phyloP scores from a whole-genome alignment of 1,284 basidiomycete genomes.

The Sporisorium exsertum region DNA sequence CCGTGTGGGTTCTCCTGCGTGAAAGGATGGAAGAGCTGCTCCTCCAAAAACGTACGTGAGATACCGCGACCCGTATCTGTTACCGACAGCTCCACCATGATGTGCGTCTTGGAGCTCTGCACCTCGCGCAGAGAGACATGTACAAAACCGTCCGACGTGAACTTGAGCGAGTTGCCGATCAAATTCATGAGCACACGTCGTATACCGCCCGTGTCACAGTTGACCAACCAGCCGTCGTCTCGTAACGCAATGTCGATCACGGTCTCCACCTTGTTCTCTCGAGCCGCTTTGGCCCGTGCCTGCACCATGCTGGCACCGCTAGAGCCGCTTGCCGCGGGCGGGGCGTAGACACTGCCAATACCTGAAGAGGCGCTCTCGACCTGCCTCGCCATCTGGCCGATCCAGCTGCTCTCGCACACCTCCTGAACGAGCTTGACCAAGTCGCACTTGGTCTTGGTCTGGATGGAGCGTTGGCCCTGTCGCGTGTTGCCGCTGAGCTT shows the following conservation, averaged over 20 bases:
- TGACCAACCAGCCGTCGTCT: conserved; percentile 82
- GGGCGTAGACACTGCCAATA: conserved; percentile 92
- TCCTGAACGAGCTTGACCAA: conserved; percentile 91
- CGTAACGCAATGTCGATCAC: conserved; percentile 86
- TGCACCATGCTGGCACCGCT: conserved; percentile 22
- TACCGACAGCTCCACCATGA: conserved; percentile 86
- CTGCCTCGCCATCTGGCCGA: conserved; percentile 85
- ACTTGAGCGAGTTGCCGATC: conserved; percentile 91
- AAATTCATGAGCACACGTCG: conserved; percentile 93
- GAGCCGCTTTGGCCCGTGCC: conserved; percentile 36
- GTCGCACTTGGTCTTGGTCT: conserved; percentile 71
- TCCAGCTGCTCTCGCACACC: conserved; percentile 93
- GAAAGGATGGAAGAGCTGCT: conserved; percentile 96
- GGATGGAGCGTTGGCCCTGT: conserved; percentile 30
- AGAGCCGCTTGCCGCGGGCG: conserved; percentile 65
- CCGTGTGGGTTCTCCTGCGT: conserved; percentile 88
- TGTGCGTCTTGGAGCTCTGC: conserved; percentile 73
- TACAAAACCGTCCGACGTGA: conserved; percentile 86
- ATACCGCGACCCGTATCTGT: conserved; percentile 86
- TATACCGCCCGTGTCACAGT: conserved; percentile 91
- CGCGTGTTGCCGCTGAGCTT: conserved; percentile 84
- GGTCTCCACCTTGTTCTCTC: conserved; percentile 78
- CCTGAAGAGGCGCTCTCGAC: conserved; percentile 72
- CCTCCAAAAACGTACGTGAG: conserved; percentile 72
- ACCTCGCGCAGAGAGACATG: conserved; percentile 85